Conservation (phyloP, 148 eudicot genomes). For the Vaccinium darrowii region DNA sequence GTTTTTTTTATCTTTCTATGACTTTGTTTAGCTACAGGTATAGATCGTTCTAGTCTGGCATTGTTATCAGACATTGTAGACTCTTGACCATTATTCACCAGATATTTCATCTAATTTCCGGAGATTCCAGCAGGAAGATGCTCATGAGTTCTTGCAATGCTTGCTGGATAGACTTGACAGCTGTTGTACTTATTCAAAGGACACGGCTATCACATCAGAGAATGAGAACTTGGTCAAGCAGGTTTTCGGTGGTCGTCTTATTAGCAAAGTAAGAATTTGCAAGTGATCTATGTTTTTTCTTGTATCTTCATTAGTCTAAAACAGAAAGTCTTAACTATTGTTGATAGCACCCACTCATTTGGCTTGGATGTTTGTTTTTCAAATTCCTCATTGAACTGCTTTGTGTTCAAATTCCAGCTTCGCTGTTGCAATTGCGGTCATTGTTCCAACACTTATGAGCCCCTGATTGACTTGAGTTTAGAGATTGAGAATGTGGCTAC, state of each 20-base stretch:
- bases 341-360: not conserved
- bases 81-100: constrained; percentile 53
- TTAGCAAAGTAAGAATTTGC: constrained; percentile 67
- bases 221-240: constrained; percentile 58
- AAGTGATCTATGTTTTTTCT: constrained; percentile 27
- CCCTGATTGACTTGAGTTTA: constrained; percentile 74
- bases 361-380: not conserved
- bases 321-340: too few species aligned
- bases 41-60: not conserved
- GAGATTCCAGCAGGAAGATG: constrained; percentile 92
- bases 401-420: constrained; percentile 42
- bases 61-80: constrained; percentile 9
- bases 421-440: constrained; percentile 76
- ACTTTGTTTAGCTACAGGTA: not conserved
- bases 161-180: constrained; percentile 75
- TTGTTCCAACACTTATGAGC: constrained; percentile 76
- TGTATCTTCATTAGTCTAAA: not conserved
- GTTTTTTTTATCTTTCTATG: not conserved
- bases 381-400: not conserved
- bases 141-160: constrained; percentile 87
- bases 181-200: constrained; percentile 38
- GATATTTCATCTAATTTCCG: constrained; percentile 68
- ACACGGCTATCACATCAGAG: constrained; percentile 5
- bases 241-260: constrained; percentile 85
- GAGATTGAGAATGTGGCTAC: constrained; percentile 75